Conservation (phyloP, 768 basidiomycete species). For the Fomitopsis pulvina region DNA sequence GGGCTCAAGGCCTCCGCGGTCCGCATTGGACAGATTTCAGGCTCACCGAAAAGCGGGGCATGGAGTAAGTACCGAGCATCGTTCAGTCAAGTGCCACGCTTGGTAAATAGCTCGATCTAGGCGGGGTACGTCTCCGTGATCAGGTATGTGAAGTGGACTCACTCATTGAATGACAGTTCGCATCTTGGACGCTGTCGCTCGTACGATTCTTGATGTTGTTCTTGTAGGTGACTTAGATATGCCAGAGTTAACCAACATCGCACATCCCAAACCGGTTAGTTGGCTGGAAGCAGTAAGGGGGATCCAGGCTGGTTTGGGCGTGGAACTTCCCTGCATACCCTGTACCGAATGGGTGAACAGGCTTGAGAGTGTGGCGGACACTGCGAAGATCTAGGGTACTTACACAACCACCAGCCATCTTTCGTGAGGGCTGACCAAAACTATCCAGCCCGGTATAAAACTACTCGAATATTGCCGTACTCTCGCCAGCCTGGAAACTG, state of each 20-base stretch:
- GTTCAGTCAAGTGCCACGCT: conserved; percentile 17
- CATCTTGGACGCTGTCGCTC: conserved; percentile 13
- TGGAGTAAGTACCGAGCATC: conserved; percentile 33
- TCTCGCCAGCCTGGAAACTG: not conserved
- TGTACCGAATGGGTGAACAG: not conserved
- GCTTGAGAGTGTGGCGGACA: not conserved
- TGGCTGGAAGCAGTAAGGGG: conserved; percentile 3
- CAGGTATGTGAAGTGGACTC: not conserved
- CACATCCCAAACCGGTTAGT: conserved; percentile 10
- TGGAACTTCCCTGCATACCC: not conserved
- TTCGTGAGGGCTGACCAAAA: no score
- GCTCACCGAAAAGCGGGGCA: conserved; percentile 20
- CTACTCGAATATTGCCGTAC: conserved; percentile 1
- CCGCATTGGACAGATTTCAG: conserved; percentile 27
- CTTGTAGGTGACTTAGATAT: conserved; percentile 1
- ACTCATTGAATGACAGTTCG: not conserved
- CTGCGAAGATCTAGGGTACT: no score
- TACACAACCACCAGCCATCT: not conserved
- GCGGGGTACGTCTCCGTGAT: conserved; percentile 7
- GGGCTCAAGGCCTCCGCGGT: conserved; percentile 28
- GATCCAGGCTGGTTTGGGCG: not conserved
- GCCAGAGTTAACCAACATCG: conserved; percentile 12
- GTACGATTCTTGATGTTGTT: conserved; percentile 8
- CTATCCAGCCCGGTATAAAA: conserved; percentile 2
- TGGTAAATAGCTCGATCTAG: conserved; percentile 3